These are phyloP conservation scores for Madurella fahalii DNA, from an alignment of 2,329 filamentous ascomycete genomes.

Conservation along the genomic window DNA sequence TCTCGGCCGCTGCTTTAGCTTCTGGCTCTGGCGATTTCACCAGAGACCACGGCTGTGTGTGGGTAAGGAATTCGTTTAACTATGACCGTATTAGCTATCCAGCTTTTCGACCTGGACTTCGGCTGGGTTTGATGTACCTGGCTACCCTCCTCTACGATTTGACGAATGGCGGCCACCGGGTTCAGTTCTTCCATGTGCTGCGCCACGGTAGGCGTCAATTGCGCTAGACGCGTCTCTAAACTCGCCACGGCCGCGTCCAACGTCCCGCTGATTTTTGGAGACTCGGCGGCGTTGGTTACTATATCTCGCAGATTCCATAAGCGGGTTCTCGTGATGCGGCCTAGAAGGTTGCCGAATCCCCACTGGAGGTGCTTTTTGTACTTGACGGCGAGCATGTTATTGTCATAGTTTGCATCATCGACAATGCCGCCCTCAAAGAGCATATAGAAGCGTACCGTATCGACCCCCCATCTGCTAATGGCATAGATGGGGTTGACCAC, in stretches of 20 bases:
- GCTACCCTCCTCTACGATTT: conserved; percentile 59
- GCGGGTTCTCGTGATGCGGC: conserved; percentile 64
- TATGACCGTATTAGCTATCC: conserved; percentile 30
- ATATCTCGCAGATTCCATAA: conserved; percentile 64
- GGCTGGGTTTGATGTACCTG: conserved; percentile 42
- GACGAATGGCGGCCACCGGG: conserved; percentile 60
- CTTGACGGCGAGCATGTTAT: conserved; percentile 65
- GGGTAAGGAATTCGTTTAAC: conserved; percentile 65
- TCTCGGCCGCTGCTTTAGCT: conserved; percentile 44
- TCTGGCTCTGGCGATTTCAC: conserved; percentile 33
- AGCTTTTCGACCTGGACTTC: neutral
- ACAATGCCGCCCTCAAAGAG: conserved; percentile 72
- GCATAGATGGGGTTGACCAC: conserved; percentile 94
- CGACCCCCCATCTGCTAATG: conserved; percentile 80
- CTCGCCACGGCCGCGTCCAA: conserved; percentile 20
- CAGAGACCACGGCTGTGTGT: conserved; percentile 64
- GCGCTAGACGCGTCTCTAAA: conserved; percentile 29
- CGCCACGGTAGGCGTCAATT: conserved; percentile 40
- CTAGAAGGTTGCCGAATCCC: conserved; percentile 75
- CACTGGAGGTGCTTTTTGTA: conserved; percentile 78
- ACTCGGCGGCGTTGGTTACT: conserved; percentile 37
- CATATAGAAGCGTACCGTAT: conserved; percentile 86
- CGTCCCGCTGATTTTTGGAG: neutral
- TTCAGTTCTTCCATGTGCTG: conserved; percentile 60
- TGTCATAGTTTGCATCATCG: conserved; percentile 81